Percentiles rank a stretch among this genome's conserved stretches.
phyloP scores from a whole-genome alignment of 768 basidiomycete species.

The Termitomyces bulborhizus region DNA sequence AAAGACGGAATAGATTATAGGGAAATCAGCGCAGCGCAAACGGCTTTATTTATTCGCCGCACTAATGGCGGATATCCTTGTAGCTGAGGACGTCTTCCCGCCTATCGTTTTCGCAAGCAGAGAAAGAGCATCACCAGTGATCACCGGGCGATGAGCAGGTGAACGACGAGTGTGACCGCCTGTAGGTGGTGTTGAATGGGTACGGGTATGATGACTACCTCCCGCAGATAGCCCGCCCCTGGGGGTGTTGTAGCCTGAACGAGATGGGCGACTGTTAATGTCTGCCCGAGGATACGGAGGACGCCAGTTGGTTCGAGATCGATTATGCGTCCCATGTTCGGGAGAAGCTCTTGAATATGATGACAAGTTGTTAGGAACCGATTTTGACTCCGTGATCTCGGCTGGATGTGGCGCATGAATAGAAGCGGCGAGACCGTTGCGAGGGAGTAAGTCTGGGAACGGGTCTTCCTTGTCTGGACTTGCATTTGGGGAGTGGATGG shows the following conservation, averaged over 20 bases:
- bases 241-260: slow-evolving; percentile 40
- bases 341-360: slow-evolving; percentile 19
- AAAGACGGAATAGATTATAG: not conserved
- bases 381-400: slow-evolving; percentile 27
- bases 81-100: slow-evolving; percentile 16
- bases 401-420: slow-evolving; percentile 46
- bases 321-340: slow-evolving; percentile 37
- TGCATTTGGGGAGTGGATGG: slow-evolving; percentile 14
- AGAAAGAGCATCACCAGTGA: slow-evolving; percentile 68
- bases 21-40: not conserved
- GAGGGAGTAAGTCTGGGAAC: slow-evolving; percentile 9
- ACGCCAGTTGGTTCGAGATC: slow-evolving; percentile 54
- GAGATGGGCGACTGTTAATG: slow-evolving; percentile 25
- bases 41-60: slow-evolving; percentile 20
- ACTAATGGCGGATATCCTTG: slow-evolving; percentile 17
- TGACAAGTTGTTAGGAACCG: slow-evolving; percentile 32
- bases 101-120: slow-evolving; percentile 60
- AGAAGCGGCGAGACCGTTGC: slow-evolving; percentile 39
- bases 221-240: slow-evolving; percentile 26
- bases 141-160: slow-evolving; percentile 52
- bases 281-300: slow-evolving; percentile 25
- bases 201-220: slow-evolving; percentile 44
- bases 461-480: slow-evolving; percentile 6
- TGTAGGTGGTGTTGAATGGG: slow-evolving; percentile 59
- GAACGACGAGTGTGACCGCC: slow-evolving; percentile 30